Percentiles rank a stretch among this genome's conserved stretches.
phyloP scores from a whole-genome alignment of 2,329 filamentous ascomycete genomes.

The Ceratocystis cubensis region DNA sequence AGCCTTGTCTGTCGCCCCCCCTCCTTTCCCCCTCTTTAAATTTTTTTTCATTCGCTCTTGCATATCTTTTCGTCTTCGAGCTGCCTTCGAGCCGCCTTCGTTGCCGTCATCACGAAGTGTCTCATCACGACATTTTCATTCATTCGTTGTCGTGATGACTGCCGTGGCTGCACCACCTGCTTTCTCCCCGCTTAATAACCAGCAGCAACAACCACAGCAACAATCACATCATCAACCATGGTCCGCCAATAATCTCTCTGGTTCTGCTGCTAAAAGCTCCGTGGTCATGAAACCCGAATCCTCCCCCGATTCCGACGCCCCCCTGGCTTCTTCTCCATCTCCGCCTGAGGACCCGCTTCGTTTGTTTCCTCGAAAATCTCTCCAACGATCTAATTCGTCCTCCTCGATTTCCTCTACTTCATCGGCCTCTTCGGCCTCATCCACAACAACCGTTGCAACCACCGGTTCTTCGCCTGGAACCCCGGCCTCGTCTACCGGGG shows the following conservation, averaged over 20 bases:
- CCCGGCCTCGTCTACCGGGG: constrained; percentile 35
- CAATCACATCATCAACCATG: constrained; percentile 23
- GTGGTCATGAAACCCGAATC: background rate
- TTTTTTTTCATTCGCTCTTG: background rate
- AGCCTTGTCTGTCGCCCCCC: background rate
- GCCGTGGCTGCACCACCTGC: constrained; percentile 54
- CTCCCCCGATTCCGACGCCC: background rate
- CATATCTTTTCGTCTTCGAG: background rate
- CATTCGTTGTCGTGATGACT: constrained; percentile 38
- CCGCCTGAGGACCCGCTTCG: constrained; percentile 62
- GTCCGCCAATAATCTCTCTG: constrained; percentile 25
- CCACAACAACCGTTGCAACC: constrained; percentile 51
- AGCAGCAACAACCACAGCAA: constrained; percentile 30
- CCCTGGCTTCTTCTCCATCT: constrained; percentile 20
- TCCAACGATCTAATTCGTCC: constrained; percentile 80
- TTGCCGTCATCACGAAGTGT: constrained; percentile 6
- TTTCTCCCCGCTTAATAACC: constrained; percentile 50
- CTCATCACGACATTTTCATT: constrained; percentile 11
- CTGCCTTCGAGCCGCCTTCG: constrained; percentile 4
- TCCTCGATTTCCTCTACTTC: constrained; percentile 64
- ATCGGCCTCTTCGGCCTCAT: constrained; percentile 45
- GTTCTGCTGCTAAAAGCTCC: constrained; percentile 6
- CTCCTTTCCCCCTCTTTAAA: background rate
- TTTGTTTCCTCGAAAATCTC: constrained; percentile 79
- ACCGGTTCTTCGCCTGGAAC: constrained; percentile 52